Evolutionary conservation across 2,329 filamentous ascomycete genomes (phyloP), one percentile per base, ranked within the genome.

Genomic region (Stagonosporopsis chrysanthemi): DNA sequence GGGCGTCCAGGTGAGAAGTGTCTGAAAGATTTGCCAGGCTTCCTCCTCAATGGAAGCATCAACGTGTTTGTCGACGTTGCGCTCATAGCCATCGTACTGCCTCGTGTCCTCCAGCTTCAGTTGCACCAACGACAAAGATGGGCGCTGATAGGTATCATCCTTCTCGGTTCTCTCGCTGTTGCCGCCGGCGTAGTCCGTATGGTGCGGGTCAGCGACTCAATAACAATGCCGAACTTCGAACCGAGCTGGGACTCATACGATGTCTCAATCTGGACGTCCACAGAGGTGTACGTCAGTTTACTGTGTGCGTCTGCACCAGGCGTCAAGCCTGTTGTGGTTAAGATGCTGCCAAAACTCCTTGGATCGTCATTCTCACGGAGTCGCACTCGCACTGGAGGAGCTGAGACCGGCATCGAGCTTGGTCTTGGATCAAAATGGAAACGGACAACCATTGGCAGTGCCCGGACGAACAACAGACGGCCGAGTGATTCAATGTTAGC

Each of bases 241-340:
- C 58, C 67, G 2, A 55, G 58, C 11, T 69, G 65, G 67, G 63
- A 69, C 31, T 41, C 58, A 29, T 69, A 66, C 57, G 67, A 69
- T 35, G 52, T 69, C 2, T 63, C 62, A 3, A 68, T 68, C 36
- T 69, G 67, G 67, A 63, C 65, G 4, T 61, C 61, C 9, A 63
- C 60, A 0, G 67, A 69, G 31, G 61, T 68, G 11, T 69, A 68
- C 35, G 58, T 65, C 23, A 56, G 61, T 23, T 19, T 69, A 4
- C 56, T 68, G 4, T 69, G 67, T 38, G 67, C 67, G 4, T 54
- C 65, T 2, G 65, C 65, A 15, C 67, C 65, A 4, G 67, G 67
- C 0, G 50, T 64, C 1, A 69, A 68, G 29, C 65, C 65, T 0
- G 45, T 67, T 4, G 33, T 69, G 4, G 42, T 52, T 17, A 63